A percentile compares a stretch with the other conserved stretches of the same genome.
Conservation (phyloP, 495 filamentous ascomycete species). For the Aspergillus homomorphus region DNA sequence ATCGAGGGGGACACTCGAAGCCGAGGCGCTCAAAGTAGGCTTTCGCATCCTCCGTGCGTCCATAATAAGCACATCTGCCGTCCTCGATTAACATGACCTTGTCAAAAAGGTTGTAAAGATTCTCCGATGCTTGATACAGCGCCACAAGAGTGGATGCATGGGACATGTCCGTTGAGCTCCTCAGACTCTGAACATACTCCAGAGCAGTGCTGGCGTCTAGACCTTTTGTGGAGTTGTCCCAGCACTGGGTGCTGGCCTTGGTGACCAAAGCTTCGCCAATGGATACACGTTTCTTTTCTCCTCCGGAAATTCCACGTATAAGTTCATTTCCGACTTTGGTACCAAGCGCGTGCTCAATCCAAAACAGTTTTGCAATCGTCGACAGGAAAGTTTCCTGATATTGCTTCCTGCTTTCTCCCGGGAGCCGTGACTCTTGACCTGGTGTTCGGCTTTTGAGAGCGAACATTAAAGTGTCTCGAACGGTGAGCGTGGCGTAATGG, state of each 20-base stretch:
- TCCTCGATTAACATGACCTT: slow-evolving; percentile 69
- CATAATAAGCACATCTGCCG: slow-evolving; percentile 64
- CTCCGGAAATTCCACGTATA: slow-evolving; percentile 66
- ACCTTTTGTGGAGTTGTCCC: slow-evolving; percentile 69
- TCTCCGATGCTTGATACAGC: slow-evolving; percentile 71
- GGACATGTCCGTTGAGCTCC: slow-evolving; percentile 61
- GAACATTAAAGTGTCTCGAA: slow-evolving; percentile 67
- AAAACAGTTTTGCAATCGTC: slow-evolving; percentile 73
- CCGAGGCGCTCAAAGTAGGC: slow-evolving; percentile 63
- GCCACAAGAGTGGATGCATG: slow-evolving; percentile 60
- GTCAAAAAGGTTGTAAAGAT: slow-evolving; percentile 66
- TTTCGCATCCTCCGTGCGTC: slow-evolving; percentile 53
- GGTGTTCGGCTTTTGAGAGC: slow-evolving; percentile 69
- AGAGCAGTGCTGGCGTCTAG: slow-evolving; percentile 66
- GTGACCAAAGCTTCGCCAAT: slow-evolving; percentile 69
- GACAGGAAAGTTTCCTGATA: slow-evolving; percentile 66
- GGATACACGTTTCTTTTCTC: slow-evolving; percentile 70
- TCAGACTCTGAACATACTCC: slow-evolving; percentile 61
- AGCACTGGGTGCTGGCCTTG: slow-evolving; percentile 60
- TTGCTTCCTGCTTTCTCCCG: slow-evolving; percentile 56
- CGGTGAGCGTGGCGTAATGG: slow-evolving; percentile 71
- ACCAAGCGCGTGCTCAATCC: slow-evolving; percentile 65
- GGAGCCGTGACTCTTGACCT: slow-evolving; percentile 54
- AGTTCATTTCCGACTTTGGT: slow-evolving; percentile 68
- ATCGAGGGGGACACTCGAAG: slow-evolving; percentile 56